Conservation (phyloP, 192 early-diverging fungal genomes). For the Backusella tarrabulga region DNA sequence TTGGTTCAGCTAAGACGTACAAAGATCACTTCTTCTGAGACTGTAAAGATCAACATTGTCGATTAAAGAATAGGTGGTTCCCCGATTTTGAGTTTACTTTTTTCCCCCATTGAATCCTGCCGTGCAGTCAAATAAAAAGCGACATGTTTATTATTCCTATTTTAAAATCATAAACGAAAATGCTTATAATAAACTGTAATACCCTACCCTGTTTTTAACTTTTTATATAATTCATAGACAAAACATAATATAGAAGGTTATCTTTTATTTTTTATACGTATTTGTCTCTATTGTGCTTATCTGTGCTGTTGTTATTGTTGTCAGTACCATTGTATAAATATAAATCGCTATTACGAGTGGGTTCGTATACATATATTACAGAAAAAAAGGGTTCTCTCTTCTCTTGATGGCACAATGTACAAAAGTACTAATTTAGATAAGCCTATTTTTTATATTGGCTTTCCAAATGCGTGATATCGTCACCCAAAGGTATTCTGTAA, state of each 20-base stretch:
- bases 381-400: not conserved
- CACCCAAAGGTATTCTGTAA: not conserved
- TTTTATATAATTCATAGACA: not conserved
- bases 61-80: slow-evolving; percentile 17
- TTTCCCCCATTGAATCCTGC: not conserved
- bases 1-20: slow-evolving; percentile 24
- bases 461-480: not conserved
- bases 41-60: slow-evolving; percentile 32
- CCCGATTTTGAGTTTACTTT: not conserved
- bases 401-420: not conserved
- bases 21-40: slow-evolving; percentile 22
- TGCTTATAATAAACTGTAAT: slow-evolving; percentile 1
- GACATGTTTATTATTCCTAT: slow-evolving; percentile 1
- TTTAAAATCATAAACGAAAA: slow-evolving; percentile 1
- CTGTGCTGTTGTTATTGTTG: not conserved
- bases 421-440: not conserved
- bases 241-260: not conserved
- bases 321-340: not conserved
- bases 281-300: not conserved
- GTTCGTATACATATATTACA: not conserved
- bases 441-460: not conserved
- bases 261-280: not conserved
- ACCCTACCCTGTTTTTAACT: not conserved
- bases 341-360: not conserved
- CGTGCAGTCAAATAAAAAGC: not conserved